Base-by-base conservation (phyloP, 2,329 filamentous ascomycete genomes). In the Colletotrichum costaricense region DNA sequence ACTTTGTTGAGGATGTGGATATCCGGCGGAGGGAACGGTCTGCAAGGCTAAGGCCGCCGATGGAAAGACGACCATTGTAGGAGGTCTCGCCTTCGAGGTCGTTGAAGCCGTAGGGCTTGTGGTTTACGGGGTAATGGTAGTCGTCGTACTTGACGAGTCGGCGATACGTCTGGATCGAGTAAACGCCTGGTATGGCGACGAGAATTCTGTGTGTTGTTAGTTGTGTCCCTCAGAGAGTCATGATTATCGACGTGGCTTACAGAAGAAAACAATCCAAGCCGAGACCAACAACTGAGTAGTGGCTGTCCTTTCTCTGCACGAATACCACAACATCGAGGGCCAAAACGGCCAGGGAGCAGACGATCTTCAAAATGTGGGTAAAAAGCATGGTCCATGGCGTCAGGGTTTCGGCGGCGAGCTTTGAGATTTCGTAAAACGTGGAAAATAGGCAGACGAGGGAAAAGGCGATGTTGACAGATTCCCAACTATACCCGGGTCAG, bases 351-450 rank as follows among this genome's bases (percentile, higher is more conserved):
- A 81, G 75, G 0, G 87, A 83, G 24, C 88, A 84, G 0, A 84
- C 82, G 56, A 87, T 74, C 76, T 89, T 90, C 76, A 90, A 75
- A 69, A 86, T 79, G 72, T 89, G 86, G 22, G 85, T 86, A 74
- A 87, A 86, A 4, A 90, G 79, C 82, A 91, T 85, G 5, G 85
- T 86, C 79, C 88, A 86, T 2, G 89, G 88, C 12, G 89, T 90
- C 67, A 91, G 78, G 1, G 85, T 83, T 78, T 90, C 87, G 35
- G 84, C 81, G 60, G 84, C 82, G 70, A 83, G 86, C 75, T 82
- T 85, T 56, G 82, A 84, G 38, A 89, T 82, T 74, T 89, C 86
- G 71, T 87, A 77, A 55, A 86, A 78, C 16, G 84, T 88, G 78
- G 87, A 83, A 38, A 86, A 42, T 6, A 88, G 83, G 0, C 85